Evolutionary conservation across 306 rosid genomes (phyloP), one percentile per base, ranked within the genome.

Genomic region (Vigna trinervia): DNA sequence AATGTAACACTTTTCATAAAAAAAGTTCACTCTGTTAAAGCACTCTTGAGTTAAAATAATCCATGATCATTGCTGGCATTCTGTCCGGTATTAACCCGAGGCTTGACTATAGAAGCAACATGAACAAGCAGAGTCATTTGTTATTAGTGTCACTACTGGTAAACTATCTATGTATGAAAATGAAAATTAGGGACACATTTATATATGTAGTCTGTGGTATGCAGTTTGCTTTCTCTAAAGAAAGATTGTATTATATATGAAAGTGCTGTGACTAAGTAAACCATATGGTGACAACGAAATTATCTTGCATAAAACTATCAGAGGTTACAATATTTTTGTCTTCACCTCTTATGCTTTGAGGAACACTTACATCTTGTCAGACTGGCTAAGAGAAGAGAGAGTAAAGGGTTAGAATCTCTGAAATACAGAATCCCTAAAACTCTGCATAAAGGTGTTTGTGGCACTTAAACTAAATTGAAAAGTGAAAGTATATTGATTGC

Each of bases 1-100:
- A 54, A 39, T 43, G 59, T 4, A 45, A 20, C 70, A n/a, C 76
- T 76, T 60, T 69, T 79, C 61, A 69, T 56, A 22, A 34, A 75
- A 22, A 61, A 67, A 61, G 71, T 57, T 57, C 46, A 47, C 17
- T 50, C 41, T 50, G 13, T 62, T 28, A 39, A 69, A 67, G 23
- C 41, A 69, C 3, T 32, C 32, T 12, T 46, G 10, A 36, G 50
- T 50, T 60, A 75, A 41, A 60, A 78, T 71, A 79, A 58, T 66
- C 43, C 53, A 61, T 46, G 48, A 56, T 60, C 59, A 17, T 41
- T 71, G 13, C 56, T 54, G 36, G 34, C 48, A 20, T 50, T 32
- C 20, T 78, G 32, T 41, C 56, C 8, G 5, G 74, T 76, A 47
- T 48, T 64, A 64, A 75, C 69, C 39, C 79, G 36, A 20, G 52